Conservation (phyloP, 306 rosid genomes). For the Benincasa hispida region DNA sequence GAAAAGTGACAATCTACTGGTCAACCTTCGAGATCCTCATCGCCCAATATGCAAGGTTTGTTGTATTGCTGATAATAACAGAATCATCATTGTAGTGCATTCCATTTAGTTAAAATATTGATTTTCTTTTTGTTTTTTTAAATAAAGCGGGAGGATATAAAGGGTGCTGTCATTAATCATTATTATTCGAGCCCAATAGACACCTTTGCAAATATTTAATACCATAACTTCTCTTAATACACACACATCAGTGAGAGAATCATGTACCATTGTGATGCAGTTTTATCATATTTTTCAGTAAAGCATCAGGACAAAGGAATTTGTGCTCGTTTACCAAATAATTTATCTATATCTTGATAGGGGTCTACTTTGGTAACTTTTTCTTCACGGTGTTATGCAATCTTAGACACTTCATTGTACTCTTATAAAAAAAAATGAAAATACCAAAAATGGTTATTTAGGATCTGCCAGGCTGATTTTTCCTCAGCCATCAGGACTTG, state of each 20-base stretch:
- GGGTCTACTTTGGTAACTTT: background rate
- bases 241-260: background rate
- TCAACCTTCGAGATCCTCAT: constrained; percentile 87
- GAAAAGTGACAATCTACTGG: constrained; percentile 93
- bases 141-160: background rate
- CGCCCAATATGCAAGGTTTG: constrained; percentile 88
- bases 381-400: background rate
- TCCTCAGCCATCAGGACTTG: background rate
- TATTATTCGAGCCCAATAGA: background rate
- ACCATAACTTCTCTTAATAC: background rate
- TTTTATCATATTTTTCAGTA: background rate
- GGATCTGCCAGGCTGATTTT: background rate
- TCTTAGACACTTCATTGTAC: background rate
- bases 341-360: background rate
- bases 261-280: background rate
- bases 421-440: background rate
- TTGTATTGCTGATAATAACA: background rate
- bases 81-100: background rate
- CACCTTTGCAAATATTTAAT: background rate
- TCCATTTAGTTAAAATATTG: background rate
- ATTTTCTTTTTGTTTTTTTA: background rate
- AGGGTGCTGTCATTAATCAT: background rate
- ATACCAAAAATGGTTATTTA: background rate
- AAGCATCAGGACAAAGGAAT: background rate
- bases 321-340: background rate